Evolutionary conservation across 805 yeast species (phyloP), one percentile per base, ranked within the genome.

Genomic region (Candida jianshihensis): DNA sequence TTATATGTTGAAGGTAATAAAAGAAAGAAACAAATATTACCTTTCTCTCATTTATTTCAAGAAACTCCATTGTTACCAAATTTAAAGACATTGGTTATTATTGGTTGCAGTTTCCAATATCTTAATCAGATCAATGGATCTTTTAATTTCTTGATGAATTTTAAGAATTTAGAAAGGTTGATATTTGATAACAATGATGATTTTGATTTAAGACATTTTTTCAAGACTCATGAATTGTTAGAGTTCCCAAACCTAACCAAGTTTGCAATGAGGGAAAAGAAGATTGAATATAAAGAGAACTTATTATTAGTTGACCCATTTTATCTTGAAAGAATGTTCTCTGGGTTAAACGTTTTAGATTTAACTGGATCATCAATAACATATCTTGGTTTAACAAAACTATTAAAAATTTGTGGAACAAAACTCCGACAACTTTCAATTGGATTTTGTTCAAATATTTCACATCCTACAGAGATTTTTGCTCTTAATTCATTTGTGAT

Each of bases 321-420:
- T 1, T 47, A 44, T 20, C 20, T 50, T n/a, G 1, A 16, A 4
- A 44, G 41, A 15, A 35, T 47, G 5, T 53, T 52, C 19, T 21
- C 31, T 2, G 25, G 38, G 5, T 22, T 53, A 5, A 31, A 32
- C 2, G 31, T 37, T 6, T 33, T 53, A 26, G 53, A 53, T 27
- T 26, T 53, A 10, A 46, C 53, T 1, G 51, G 51, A 9, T 48
- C 56, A 2, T 44, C 48, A 12, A 49, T 53, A 4, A 47, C 54
- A 9, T 47, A 37, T 31, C 43, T 36, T 13, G 53, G 52, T 3
- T 24, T 53, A 10, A 22, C 34, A 4, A 47, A 43, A 20, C 31
- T 53, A 1, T 15, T 50, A 10, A 21, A 13, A 6, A 22, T 39
- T 1, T 41, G 51, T 37, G 53, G 51, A 2, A 4, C 3, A 1